Conservation (phyloP, 2,329 filamentous ascomycete genomes). For the Aureobasidium sp. region DNA sequence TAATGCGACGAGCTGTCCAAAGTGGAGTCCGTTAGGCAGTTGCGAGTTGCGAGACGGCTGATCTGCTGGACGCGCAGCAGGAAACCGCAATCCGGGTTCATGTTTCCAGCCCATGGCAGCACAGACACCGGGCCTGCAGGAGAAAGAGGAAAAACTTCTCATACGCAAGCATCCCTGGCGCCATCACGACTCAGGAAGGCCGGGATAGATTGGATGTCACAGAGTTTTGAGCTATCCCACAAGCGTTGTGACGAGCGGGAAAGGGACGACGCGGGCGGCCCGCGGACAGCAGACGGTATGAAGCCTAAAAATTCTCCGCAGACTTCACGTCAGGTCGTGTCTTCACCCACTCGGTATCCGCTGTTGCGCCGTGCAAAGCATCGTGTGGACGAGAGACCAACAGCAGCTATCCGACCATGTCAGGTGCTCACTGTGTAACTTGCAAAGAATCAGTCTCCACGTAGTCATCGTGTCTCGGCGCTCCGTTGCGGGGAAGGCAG, state of each 20-base stretch:
- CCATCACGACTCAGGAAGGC: conserved; percentile 7
- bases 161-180: conserved; percentile 6
- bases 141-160: background rate
- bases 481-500: background rate
- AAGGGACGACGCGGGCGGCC: conserved; percentile 12
- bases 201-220: background rate
- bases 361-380: conserved; percentile 3
- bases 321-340: conserved; percentile 9
- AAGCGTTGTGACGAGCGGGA: conserved; percentile 11
- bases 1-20: conserved; percentile 1
- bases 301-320: conserved; percentile 13
- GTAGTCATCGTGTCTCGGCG: conserved; percentile 6
- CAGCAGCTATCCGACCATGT: conserved; percentile 2
- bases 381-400: background rate
- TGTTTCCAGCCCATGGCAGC: conserved; percentile 7
- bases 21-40: conserved; percentile 6
- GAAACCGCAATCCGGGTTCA: conserved; percentile 12
- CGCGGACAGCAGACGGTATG: conserved; percentile 11
- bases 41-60: conserved; percentile 6
- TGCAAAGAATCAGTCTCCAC: conserved; percentile 1
- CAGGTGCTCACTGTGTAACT: conserved; percentile 6
- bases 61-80: conserved; percentile 12
- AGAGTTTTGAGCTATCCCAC: conserved; percentile 6
- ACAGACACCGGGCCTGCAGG: conserved; percentile 3
- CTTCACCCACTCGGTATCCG: background rate